Evolutionary conservation across 306 rosid species (phyloP).

Genomic region (Castanea sativa): DNA sequence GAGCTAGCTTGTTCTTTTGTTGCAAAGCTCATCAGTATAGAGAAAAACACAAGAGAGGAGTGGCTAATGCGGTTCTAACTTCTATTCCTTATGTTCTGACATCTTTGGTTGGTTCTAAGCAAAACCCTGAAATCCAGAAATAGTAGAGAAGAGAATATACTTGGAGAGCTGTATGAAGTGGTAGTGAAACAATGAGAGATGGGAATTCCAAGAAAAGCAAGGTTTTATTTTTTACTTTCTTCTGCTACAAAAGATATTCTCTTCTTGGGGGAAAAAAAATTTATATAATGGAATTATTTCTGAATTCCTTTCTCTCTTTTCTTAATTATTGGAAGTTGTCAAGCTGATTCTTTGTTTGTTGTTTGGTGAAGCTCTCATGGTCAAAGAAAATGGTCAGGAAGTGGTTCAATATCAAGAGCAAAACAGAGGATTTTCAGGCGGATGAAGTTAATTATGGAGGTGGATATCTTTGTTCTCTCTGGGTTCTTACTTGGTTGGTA

Average conservation of each 20-base stretch:
- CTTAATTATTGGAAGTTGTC: constrained; percentile 23
- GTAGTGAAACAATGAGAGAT: constrained; percentile 78
- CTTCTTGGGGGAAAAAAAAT: constrained; percentile 15
- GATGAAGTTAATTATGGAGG: constrained; percentile 77
- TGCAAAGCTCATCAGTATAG: constrained; percentile 8
- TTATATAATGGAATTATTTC: constrained; percentile 17
- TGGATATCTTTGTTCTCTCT: constrained; percentile 33
- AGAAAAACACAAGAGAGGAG: constrained; percentile 36
- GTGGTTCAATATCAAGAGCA: constrained; percentile 92
- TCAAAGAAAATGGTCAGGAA: constrained; percentile 98
- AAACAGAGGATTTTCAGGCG: constrained; percentile 70
- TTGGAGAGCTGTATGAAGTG: constrained; percentile 63
- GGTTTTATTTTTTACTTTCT: constrained; percentile 46
- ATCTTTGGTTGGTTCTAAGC: constrained; percentile 30
- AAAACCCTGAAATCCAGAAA: constrained; percentile 28
- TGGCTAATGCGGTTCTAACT: constrained; percentile 18
- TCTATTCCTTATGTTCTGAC: constrained; percentile 20
- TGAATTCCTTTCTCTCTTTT: constrained; percentile 16
- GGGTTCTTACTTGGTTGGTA: constrained; percentile 10
- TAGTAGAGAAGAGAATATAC: constrained; percentile 22
- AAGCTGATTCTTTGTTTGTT: constrained; percentile 43
- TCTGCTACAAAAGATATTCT: background rate
- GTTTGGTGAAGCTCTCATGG: constrained; percentile 91
- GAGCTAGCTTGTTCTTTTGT: constrained; percentile 23
- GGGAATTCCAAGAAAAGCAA: constrained; percentile 86